Base-by-base conservation (phyloP, 495 filamentous ascomycete genomes). In the Staphylotrichum tortipilum region DNA sequence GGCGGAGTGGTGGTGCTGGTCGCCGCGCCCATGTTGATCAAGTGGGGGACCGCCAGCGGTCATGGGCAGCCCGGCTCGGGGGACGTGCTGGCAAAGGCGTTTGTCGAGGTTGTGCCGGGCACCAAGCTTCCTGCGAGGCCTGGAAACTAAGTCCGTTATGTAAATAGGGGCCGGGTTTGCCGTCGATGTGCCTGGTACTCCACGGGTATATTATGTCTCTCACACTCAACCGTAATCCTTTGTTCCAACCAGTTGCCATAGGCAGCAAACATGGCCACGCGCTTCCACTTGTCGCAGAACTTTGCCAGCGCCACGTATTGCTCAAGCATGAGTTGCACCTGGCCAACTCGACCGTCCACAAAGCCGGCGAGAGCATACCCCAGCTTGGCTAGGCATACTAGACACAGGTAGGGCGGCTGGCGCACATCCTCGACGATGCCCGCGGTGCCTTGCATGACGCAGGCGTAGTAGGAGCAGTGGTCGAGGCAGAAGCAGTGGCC, bases 401-500 rank as follows among this genome's bases (percentile, higher is more conserved):
- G 81, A 56, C 83, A 86, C 14, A 84, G 57, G 58, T 83, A 85
- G 10, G 80, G 78, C 37, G 82, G 81, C 59, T 86, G 83, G 30
- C 81, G 60, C 11, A 72, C 67, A 61, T 85, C 84, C 62, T 88
- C 84, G 9, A 60, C 63, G 19, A 86, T 62, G 7, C 74, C 69
- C 3, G 73, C 74, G 2, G 76, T 81, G 23, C 79, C 74, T 55
- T 86, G 82, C 82, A 86, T 85, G 24, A 71, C 69, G 53, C 82
- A 86, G 0, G 83, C 83, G 54, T 84, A 85, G 53, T 83, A 88
- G 3, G 75, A 62, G 57, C 82, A 85, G 57, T 86, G 83, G 7
- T 60, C 81, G 4, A 86, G 68, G 0, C 76, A 78, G 39, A 86
- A 75, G 58, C 82, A 86, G 52, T 85, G 83, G 2, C 80, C 79